phyloP scores from a whole-genome alignment of 305 asterid species.

The Striga hermonthica region DNA sequence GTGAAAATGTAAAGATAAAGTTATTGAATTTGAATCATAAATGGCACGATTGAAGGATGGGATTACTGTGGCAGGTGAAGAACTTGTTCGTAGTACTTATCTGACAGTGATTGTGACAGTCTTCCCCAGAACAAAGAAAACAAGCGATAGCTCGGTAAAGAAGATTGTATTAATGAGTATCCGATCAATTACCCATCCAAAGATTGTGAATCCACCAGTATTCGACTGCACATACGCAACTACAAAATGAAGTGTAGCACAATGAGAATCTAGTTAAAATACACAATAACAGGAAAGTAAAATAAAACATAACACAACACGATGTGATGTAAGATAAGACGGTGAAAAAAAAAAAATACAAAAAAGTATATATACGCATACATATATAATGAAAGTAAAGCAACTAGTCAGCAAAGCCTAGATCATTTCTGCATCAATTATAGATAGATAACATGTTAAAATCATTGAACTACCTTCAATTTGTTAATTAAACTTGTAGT shows the following conservation, averaged over 20 bases:
- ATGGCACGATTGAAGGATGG: no score
- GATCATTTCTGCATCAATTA: neutral
- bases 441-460: neutral
- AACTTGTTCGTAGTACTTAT: neutral
- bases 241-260: constrained; percentile 34
- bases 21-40: no score
- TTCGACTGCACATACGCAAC: constrained; percentile 69
- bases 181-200: constrained; percentile 75
- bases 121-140: constrained; percentile 81
- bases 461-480: neutral
- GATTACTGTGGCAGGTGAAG: no score
- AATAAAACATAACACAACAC: neutral
- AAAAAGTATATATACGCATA: no score
- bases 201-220: constrained; percentile 73
- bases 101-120: constrained; percentile 48
- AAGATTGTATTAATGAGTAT: constrained; percentile 64
- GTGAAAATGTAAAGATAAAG: no score
- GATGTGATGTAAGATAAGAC: neutral
- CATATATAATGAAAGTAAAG: neutral
- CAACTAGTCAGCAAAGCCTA: neutral
- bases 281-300: neutral
- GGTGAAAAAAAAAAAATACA: no score
- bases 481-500: no score
- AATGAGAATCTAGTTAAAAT: neutral
- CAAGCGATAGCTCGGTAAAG: constrained; percentile 74